Evolutionary conservation across 2,329 filamentous ascomycete species (phyloP).

Genomic region (Madurella fahalii): DNA sequence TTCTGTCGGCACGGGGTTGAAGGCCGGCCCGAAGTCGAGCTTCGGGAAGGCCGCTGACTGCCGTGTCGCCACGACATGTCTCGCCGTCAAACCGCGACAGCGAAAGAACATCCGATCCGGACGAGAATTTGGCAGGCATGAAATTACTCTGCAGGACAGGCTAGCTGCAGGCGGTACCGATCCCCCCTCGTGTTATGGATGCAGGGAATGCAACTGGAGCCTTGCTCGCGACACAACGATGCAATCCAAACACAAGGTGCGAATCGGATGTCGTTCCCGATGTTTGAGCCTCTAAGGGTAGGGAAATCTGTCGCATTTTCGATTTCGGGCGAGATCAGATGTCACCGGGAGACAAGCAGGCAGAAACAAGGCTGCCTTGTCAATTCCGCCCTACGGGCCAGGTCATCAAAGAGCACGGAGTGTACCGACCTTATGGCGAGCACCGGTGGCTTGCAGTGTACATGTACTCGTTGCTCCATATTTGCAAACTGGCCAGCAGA

Average conservation of each 20-base stretch:
- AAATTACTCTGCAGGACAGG: not conserved
- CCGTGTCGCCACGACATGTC: not conserved
- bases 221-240: not conserved
- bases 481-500: not conserved
- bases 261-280: not conserved
- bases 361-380: too few species aligned
- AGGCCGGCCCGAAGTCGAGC: not conserved
- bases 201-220: not conserved
- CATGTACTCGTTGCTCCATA: not conserved
- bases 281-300: not conserved
- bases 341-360: too few species aligned
- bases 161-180: not conserved
- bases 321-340: not conserved
- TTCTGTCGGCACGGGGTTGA: not conserved
- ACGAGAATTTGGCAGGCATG: not conserved
- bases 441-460: not conserved
- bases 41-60: not conserved
- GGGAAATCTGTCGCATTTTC: not conserved
- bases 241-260: not conserved
- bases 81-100: not conserved
- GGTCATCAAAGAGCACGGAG: not conserved
- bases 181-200: not conserved
- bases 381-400: not conserved
- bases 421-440: not conserved
- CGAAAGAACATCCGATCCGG: not conserved